phyloP scores from a whole-genome alignment of 345 rosid species.

The Arabidopsis thaliana region TAIR10.1 NC_003076.8:2252501-2253000 shows the following conservation, averaged over 20 bases:
- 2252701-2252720: background rate
- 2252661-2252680: background rate
- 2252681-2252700: background rate
- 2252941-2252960: background rate
- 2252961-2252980: background rate
- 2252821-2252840: background rate
- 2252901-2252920: background rate
- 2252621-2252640: background rate
- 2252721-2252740: background rate
- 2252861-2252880: background rate
- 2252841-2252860: background rate
- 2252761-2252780: background rate
- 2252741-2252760: background rate
- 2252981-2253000: background rate
- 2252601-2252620: background rate
- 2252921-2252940: background rate
- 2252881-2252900: constrained; percentile 20
- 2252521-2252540: background rate
- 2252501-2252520: background rate
- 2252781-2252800: background rate
- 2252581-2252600: constrained; percentile 15
- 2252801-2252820: background rate
- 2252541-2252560: background rate
- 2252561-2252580: background rate
- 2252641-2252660: constrained; percentile 1